Evolutionary conservation across 2,329 filamentous ascomycete genomes (phyloP).

Genomic region (Claviceps cyperi): DNA sequence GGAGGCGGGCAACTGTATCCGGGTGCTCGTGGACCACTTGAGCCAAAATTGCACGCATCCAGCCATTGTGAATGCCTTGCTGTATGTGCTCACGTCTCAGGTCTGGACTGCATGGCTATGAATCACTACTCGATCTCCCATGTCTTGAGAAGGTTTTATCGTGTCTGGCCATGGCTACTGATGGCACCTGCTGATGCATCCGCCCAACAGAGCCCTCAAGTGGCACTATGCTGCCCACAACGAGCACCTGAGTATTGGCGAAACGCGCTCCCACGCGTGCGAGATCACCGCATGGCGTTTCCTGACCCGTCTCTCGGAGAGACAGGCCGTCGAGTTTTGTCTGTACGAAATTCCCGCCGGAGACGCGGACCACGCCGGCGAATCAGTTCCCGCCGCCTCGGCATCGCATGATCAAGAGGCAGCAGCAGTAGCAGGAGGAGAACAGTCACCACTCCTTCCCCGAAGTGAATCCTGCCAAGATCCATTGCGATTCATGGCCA

Average conservation of each 20-base stretch:
- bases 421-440: conserved; percentile 15
- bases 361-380: conserved; percentile 11
- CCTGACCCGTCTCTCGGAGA: conserved; percentile 53
- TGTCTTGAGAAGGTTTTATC: not conserved
- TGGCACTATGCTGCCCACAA: conserved; percentile 55
- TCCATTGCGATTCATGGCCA: conserved; percentile 10
- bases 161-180: too few relatives aligned
- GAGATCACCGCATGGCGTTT: conserved; percentile 75
- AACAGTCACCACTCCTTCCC: conserved; percentile 32
- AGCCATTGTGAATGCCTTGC: conserved; percentile 55
- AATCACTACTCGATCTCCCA: not conserved
- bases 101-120: not conserved
- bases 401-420: conserved; percentile 23
- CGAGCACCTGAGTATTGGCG: conserved; percentile 50
- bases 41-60: conserved; percentile 49
- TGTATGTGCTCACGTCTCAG: conserved; percentile 35
- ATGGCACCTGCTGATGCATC: not conserved
- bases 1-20: conserved; percentile 43
- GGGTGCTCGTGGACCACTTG: conserved; percentile 48
- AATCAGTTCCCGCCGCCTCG: not conserved
- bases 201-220: conserved; percentile 45
- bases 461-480: conserved; percentile 15
- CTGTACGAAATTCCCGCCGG: conserved; percentile 53
- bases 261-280: conserved; percentile 57
- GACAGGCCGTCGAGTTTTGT: conserved; percentile 60